phyloP scores from a whole-genome alignment of 805 yeast species.

The Saccharomycopsis sp. region DNA sequence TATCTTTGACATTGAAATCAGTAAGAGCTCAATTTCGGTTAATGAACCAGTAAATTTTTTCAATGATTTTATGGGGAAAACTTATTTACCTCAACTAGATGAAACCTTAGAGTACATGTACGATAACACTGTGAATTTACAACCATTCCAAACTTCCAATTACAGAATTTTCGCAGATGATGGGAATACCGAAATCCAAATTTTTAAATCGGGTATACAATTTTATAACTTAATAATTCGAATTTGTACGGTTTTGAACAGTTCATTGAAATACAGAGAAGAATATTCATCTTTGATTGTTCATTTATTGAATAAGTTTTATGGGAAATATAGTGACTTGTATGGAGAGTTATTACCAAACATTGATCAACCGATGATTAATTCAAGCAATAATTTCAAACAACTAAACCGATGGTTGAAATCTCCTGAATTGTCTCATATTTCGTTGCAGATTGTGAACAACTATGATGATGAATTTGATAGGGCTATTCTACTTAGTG shows the following conservation, averaged over 20 bases:
- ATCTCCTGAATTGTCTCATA: conserved; percentile 27
- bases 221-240: conserved; percentile 42
- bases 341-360: conserved; percentile 26
- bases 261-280: conserved; percentile 50
- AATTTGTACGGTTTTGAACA: conserved; percentile 48
- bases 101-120: conserved; percentile 48
- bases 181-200: conserved; percentile 19
- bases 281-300: conserved; percentile 44
- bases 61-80: conserved; percentile 52
- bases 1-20: conserved; percentile 29
- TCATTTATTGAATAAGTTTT: conserved; percentile 32
- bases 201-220: conserved; percentile 38
- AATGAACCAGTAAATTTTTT: conserved; percentile 43
- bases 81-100: conserved; percentile 59
- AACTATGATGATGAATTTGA: conserved; percentile 18
- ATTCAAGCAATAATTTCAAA: conserved; percentile 23
- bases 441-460: conserved; percentile 30
- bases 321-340: conserved; percentile 29
- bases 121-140: conserved; percentile 36
- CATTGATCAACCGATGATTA: conserved; percentile 20
- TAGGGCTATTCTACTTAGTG: conserved; percentile 24
- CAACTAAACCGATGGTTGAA: conserved; percentile 27
- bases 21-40: conserved; percentile 19
- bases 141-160: conserved; percentile 27
- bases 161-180: conserved; percentile 20